Conservation (phyloP, 1,139 yeast species). For the Fermentozyma sake region DNA sequence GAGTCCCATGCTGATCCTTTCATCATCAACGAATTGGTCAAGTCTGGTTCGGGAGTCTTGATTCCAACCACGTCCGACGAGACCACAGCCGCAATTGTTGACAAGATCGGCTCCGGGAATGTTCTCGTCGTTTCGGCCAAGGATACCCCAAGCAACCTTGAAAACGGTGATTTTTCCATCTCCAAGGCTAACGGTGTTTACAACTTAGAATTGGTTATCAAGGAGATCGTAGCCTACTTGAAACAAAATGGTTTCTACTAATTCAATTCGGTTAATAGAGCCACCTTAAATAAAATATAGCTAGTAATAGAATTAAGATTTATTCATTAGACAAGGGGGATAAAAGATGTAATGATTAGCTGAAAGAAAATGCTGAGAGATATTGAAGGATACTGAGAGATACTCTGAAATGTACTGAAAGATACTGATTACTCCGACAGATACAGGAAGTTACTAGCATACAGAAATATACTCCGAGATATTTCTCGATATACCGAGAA, state of each 20-base stretch:
- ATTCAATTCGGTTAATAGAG: no score
- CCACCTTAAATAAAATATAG: no score
- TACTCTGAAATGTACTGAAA: no score
- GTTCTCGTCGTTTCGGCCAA: conserved; percentile 14
- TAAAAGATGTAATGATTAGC: no score
- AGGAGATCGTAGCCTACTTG: conserved; percentile 63
- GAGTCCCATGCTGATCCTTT: conserved; percentile 53
- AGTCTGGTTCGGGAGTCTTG: conserved; percentile 89
- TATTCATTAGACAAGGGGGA: no score
- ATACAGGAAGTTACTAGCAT: no score
- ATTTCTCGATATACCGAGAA: no score
- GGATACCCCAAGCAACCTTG: conserved; percentile 3
- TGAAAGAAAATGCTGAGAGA: no score
- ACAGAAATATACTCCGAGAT: no score
- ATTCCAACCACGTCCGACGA: conserved; percentile 39
- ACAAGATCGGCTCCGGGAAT: conserved; percentile 38
- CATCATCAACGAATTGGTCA: conserved; percentile 76
- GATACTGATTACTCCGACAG: no score
- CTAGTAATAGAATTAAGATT: no score
- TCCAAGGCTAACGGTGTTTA: conserved; percentile 27
- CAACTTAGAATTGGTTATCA: conserved; percentile 56
- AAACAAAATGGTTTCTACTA: conserved; percentile 73
- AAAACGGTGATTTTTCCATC: conserved; percentile 18
- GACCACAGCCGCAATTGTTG: conserved; percentile 37
- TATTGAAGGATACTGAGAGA: no score